A percentile compares a stretch with the other conserved stretches of the same genome.
Evolutionary conservation across 306 rosid genomes (phyloP).

Genomic region (Styphnolobium japonicum): DNA sequence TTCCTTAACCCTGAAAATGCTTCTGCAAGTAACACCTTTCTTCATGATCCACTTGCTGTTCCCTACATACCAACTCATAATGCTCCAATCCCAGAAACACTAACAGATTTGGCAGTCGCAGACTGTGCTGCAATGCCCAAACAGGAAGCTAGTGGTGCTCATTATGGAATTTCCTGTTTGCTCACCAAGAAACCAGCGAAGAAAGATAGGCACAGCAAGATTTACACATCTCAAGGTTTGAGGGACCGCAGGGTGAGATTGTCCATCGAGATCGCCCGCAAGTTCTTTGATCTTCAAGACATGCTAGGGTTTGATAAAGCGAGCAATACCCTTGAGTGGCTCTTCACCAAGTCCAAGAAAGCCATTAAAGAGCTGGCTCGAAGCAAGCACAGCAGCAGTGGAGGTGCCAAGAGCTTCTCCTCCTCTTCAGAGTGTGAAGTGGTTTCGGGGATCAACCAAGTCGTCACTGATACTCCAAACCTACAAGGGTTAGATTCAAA

Average conservation of each 20-base stretch:
- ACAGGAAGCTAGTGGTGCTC: constrained; percentile 3
- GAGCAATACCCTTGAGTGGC: constrained; percentile 95
- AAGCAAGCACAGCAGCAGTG: constrained; percentile 24
- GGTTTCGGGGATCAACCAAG: constrained; percentile 22
- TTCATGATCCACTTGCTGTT: constrained; percentile 38
- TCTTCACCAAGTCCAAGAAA: constrained; percentile 64
- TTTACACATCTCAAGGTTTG: constrained; percentile 85
- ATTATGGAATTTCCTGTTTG: constrained; percentile 31
- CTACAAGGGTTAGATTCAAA: constrained; percentile 17
- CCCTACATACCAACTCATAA: constrained; percentile 35
- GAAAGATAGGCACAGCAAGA: constrained; percentile 94
- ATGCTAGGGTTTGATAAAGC: constrained; percentile 95
- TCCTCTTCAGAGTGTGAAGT: constrained; percentile 42
- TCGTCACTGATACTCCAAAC: background rate
- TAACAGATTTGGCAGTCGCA: constrained; percentile 27
- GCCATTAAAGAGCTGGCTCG: constrained; percentile 58
- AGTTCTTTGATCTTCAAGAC: constrained; percentile 98
- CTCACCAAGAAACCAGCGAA: constrained; percentile 36
- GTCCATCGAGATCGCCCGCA: constrained; percentile 75
- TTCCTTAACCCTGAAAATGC: constrained; percentile 33
- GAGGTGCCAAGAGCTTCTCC: constrained; percentile 19
- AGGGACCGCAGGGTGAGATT: constrained; percentile 88
- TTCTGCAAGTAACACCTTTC: constrained; percentile 22
- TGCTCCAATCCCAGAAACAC: constrained; percentile 30
- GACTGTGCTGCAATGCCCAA: constrained; percentile 27